Percentiles rank a stretch among this genome's conserved stretches.
phyloP scores from a whole-genome alignment of 768 basidiomycete genomes.

The Lactarius hengduanensis region DNA sequence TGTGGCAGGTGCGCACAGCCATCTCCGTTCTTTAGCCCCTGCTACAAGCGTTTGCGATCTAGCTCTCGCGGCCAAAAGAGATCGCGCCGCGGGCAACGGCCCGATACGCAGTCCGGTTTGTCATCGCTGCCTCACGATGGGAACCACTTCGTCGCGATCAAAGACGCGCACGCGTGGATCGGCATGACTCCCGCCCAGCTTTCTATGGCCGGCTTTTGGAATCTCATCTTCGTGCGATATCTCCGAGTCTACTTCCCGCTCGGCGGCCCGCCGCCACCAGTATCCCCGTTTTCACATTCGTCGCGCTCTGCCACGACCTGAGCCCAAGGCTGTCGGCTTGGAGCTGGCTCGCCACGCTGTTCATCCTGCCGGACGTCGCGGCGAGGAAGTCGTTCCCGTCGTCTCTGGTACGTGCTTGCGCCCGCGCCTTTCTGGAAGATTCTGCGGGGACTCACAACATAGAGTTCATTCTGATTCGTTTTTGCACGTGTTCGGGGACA shows the following conservation, averaged over 20 bases:
- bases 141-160: constrained; percentile 95
- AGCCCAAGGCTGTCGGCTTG: constrained; percentile 84
- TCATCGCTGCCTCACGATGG: constrained; percentile 78
- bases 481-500: constrained; percentile 50
- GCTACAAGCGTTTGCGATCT: constrained; percentile 7
- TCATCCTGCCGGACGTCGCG: constrained; percentile 82
- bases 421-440: too few relatives aligned
- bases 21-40: not conserved
- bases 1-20: constrained; percentile 69
- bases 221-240: constrained; percentile 84
- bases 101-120: constrained; percentile 69
- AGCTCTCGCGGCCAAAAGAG: constrained; percentile 59
- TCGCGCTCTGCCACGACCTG: constrained; percentile 96
- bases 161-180: constrained; percentile 80
- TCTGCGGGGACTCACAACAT: too few relatives aligned
- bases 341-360: constrained; percentile 94
- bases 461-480: too few relatives aligned
- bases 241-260: constrained; percentile 79
- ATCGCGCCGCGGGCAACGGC: constrained; percentile 44
- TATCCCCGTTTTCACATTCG: constrained; percentile 89
- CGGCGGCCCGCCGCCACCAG: constrained; percentile 75
- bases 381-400: constrained; percentile 60
- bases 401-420: constrained; percentile 45
- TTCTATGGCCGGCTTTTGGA: constrained; percentile 96
- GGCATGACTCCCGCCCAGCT: constrained; percentile 78